Conservation (phyloP, 768 basidiomycete species). For the Saitozyma sp. region DNA sequence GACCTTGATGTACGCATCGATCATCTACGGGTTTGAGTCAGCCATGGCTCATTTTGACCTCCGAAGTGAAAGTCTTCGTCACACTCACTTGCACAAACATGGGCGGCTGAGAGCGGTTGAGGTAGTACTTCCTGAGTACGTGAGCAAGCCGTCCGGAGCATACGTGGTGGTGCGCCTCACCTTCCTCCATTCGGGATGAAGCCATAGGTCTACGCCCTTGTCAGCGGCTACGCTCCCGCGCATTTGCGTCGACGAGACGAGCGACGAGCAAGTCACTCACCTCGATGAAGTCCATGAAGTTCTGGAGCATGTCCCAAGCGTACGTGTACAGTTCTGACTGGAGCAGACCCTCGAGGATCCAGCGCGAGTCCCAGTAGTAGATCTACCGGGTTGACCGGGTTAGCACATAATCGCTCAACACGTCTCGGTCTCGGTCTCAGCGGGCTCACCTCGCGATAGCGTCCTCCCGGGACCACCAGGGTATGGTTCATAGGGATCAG, state of each 20-base stretch:
- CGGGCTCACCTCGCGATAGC: slow-evolving; percentile 58
- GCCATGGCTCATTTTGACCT: too few species aligned
- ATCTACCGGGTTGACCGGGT: slow-evolving; percentile 23
- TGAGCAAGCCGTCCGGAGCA: background rate
- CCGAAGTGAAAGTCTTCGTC: background rate
- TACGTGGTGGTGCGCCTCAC: slow-evolving; percentile 41
- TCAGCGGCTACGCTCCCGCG: background rate
- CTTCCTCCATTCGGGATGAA: slow-evolving; percentile 92
- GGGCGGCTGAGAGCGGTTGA: slow-evolving; percentile 90
- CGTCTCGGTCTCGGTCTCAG: background rate
- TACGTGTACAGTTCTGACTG: slow-evolving; percentile 71
- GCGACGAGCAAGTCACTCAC: slow-evolving; percentile 15
- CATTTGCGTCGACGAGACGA: too few species aligned
- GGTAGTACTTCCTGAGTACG: slow-evolving; percentile 66
- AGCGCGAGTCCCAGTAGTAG: slow-evolving; percentile 51
- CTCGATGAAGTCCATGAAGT: slow-evolving; percentile 93
- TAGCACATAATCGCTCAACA: background rate
- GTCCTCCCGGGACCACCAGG: slow-evolving; percentile 82
- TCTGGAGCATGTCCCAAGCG: slow-evolving; percentile 75
- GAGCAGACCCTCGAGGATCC: slow-evolving; percentile 70
- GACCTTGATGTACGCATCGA: slow-evolving; percentile 73
- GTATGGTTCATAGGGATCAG: slow-evolving; percentile 88
- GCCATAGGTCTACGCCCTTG: slow-evolving; percentile 59
- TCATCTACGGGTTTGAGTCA: slow-evolving; percentile 63
- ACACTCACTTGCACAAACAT: slow-evolving; percentile 71